phyloP scores from a whole-genome alignment of 495 filamentous ascomycete genomes.

The Aspergillus sparsus region DNA sequence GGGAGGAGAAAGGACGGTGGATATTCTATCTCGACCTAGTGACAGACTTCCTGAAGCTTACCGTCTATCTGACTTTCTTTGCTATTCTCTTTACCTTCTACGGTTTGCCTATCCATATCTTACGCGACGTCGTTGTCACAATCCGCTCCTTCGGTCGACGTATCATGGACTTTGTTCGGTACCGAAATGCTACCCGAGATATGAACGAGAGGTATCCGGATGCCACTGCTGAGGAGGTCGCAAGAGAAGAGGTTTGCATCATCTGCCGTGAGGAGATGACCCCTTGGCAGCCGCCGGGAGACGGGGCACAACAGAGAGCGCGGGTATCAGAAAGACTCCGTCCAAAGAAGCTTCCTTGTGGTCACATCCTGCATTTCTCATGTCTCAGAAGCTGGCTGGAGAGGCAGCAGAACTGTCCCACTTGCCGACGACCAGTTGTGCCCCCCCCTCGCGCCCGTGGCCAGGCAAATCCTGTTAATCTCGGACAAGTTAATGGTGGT shows the following conservation, averaged over 20 bases:
- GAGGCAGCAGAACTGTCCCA: constrained; percentile 95
- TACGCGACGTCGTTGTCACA: constrained; percentile 92
- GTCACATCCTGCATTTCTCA: constrained; percentile 90
- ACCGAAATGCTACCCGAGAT: constrained; percentile 82
- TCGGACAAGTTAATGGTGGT: constrained; percentile 30
- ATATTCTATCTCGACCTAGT: constrained; percentile 84
- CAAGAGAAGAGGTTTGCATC: constrained; percentile 88
- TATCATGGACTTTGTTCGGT: constrained; percentile 82
- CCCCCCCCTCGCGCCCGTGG: constrained; percentile 33
- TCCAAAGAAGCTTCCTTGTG: constrained; percentile 94
- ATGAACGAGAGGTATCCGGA: constrained; percentile 94
- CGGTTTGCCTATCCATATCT: constrained; percentile 92
- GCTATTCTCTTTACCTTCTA: constrained; percentile 89
- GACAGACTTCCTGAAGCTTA: constrained; percentile 88
- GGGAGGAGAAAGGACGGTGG: constrained; percentile 96
- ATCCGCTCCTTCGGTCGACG: constrained; percentile 86
- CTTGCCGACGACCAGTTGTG: constrained; percentile 80
- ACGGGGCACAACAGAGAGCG: constrained; percentile 37
- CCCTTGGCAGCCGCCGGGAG: constrained; percentile 55
- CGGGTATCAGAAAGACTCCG: constrained; percentile 75
- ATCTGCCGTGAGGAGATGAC: constrained; percentile 97
- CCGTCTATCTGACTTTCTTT: constrained; percentile 90
- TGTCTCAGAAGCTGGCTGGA: constrained; percentile 98
- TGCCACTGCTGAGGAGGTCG: constrained; percentile 83
- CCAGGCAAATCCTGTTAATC: constrained; percentile 29